A percentile compares a stretch with the other conserved stretches of the same genome.
These are phyloP conservation scores for Beauveria varroae DNA, from an alignment of 2,329 filamentous ascomycete species.

Conservation along the genomic window DNA sequence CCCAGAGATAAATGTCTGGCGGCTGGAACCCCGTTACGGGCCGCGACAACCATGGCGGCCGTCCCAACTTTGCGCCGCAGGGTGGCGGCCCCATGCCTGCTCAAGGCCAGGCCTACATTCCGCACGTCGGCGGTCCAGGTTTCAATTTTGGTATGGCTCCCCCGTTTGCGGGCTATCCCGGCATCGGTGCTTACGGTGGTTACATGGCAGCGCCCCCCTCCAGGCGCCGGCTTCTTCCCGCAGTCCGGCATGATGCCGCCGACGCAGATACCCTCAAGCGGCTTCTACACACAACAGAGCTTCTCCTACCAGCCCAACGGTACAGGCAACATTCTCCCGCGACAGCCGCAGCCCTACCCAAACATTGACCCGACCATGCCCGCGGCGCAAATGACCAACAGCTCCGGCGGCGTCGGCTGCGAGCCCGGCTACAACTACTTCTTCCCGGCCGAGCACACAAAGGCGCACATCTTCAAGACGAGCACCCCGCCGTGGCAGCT, in stretches of 20 bases:
- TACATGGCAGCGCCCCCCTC: slow-evolving; percentile 10
- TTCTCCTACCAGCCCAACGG: slow-evolving; percentile 32
- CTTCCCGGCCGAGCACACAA: slow-evolving; percentile 50
- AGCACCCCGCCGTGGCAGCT: slow-evolving; percentile 46
- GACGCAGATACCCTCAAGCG: slow-evolving; percentile 16
- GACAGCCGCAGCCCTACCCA: slow-evolving; percentile 35
- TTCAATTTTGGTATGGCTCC: slow-evolving; percentile 23
- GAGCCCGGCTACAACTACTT: slow-evolving; percentile 59
- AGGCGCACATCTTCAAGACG: slow-evolving; percentile 50
- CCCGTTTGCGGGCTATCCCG: slow-evolving; percentile 15
- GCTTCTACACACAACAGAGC: slow-evolving; percentile 20
- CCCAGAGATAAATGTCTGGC: slow-evolving; percentile 25
- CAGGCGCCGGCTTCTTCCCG: neutral
- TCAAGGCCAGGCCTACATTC: slow-evolving; percentile 32
- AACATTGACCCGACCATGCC: slow-evolving; percentile 38
- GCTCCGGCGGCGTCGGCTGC: slow-evolving; percentile 48
- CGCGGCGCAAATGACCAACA: slow-evolving; percentile 48
- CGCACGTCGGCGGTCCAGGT: slow-evolving; percentile 29
- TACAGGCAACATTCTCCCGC: slow-evolving; percentile 25
- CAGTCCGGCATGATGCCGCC: neutral
- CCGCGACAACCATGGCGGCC: slow-evolving; percentile 26
- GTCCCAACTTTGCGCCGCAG: slow-evolving; percentile 26
- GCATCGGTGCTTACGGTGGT: slow-evolving; percentile 20
- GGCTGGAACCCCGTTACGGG: slow-evolving; percentile 34
- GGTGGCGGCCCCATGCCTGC: slow-evolving; percentile 25